Base-by-base conservation (phyloP, 1,284 basidiomycete genomes). In the Kwoniella shivajii region DNA sequence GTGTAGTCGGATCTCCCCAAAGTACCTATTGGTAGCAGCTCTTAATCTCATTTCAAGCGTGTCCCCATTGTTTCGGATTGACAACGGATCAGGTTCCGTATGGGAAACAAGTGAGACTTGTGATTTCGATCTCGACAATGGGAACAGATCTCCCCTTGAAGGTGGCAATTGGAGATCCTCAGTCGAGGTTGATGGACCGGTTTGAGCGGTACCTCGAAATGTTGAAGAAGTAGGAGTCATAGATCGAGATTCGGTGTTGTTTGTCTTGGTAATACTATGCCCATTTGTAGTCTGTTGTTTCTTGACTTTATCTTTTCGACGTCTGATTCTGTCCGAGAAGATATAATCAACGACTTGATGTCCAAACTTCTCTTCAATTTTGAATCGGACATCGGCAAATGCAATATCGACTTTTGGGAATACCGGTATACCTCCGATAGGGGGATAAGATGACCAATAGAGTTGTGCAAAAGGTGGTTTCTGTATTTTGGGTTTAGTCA, bases 391-490 rank as follows among this genome's bases (percentile, higher is more conserved):
- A 0, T 94, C 94, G 30, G 54, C 59, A 24, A 61, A 55, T 22
- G 54, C 59, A 11, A 61, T 52, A 75, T 96, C 90, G 50, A 96
- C 79, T 43, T 86, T 85, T 44, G 96, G 78, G 70, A 94, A 88
- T 62, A 98, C 92, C 7, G 88, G 84, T 65, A 99, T 97, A 10
- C 94, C 95, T 24, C 92, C 95, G 4, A 97, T 92, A 2, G 93
- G 89, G 0, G 91, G 85, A n/a, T 92, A 80, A 20, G 89, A 84
- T 4, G 83, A 85, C 90, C 90, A 92, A 33, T 39, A 57, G 26
- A 60, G 62, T 2, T 67, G 66, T 2, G 58, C 50, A 37, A 71
- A 64, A 2, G 41, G 77, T 75, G 63, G 51, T 42, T 50, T 56
- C 59, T 58, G 18, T 22, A 33, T 24, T 11, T 30, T 16, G 27